Base-by-base conservation (phyloP, 305 asterid species). In the Rubia peregrina region DNA sequence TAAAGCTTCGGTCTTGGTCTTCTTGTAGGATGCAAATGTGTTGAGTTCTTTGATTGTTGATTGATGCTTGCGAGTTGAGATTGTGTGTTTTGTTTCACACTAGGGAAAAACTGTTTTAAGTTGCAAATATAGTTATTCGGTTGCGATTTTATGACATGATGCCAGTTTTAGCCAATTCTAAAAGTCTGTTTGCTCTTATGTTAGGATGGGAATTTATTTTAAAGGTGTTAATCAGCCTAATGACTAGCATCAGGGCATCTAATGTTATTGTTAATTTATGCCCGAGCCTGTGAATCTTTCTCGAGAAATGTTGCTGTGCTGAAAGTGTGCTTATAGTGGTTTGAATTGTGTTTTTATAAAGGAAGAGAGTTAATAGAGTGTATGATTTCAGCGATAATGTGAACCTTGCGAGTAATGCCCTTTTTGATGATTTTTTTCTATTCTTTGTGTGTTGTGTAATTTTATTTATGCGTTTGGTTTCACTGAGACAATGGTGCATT, bases 401-500 rank as follows among this genome's bases (percentile, higher is more conserved):
- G n/a, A 38, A 16, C 12, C n/a, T 26, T 24, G 3, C 22, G 33
- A n/a, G 24, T 46, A 61, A 65, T 22, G 36, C 30, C 6, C 44
- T 11, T 44, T 9, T 19, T 26, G 5, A 36, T 49, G 41, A 61
- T 17, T 62, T 44, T 62, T 30, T 12, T 60, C 36, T 76, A 41
- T 49, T 61, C 67, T 26, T 51, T 53, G 65, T 65, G 49, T 48
- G 49, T 77, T 24, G 13, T 71, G 51, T 26, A 63, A 21, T 48
- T 40, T 21, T 70, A 42, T 41, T 22, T 19, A 6, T 17, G 9
- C 40, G 21, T 71, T 33, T 65, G 49, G 71, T 66, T 76, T 44
- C 67, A 49, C 46, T 24, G 40, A 60, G 71, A 78, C 80, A 44
- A 44, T 59, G 55, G 67, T 81, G 57, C 68, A 73, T 78, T 64